Evolutionary conservation across 139 green algal species (phyloP), one percentile per base, ranked within the genome.

Genomic region (Haematococcus lacustris): DNA sequence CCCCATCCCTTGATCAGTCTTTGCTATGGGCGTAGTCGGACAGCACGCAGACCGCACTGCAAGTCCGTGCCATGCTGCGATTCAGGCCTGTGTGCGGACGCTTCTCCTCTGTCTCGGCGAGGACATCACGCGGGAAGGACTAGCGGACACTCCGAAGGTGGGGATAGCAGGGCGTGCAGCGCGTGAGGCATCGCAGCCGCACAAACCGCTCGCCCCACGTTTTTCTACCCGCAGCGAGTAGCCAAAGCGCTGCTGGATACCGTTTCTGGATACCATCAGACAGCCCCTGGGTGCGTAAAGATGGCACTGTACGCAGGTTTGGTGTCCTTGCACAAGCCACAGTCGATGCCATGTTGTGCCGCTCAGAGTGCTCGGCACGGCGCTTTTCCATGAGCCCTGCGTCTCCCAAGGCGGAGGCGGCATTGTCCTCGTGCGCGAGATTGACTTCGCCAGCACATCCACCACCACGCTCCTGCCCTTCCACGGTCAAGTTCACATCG

Each of bases 81-180:
- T n/a, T n/a, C n/a, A n/a, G n/a, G n/a, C n/a, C n/a, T n/a, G n/a
- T 17, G 88, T 96, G 33, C 68, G 73, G 1, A 83, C 74, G 1
- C 71, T 98, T 30, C 70, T 98, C 4, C 6, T 70, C 1, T 85
- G 81, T 0, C 39, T 97, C 0, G 93, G 93, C 1, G 93, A 98
- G 71, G 91, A 98, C 51, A 51, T 85, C 0, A 51, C 60, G 2
- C 78, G 93, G 6, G 89, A 97, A 37, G 93, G 85, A 0, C 75
- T 98, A 38, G 30, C 78, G 2, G 89, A 96, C 51, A 98, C 93
- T 1, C 93, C 93, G 1, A 91, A 92, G 88, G 91, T 94, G 66
- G n/a, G 71, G 38, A 4, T n/a, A n/a, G n/a, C n/a, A n/a, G n/a
- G n/a, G n/a, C n/a, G n/a, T 53, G 51, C 51, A 51, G 60, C 39